Percentiles rank a stretch among this genome's conserved stretches.
Evolutionary conservation across 108 stramenopile genomes (phyloP).

Genomic region (Aurantiochytrium sp.): DNA sequence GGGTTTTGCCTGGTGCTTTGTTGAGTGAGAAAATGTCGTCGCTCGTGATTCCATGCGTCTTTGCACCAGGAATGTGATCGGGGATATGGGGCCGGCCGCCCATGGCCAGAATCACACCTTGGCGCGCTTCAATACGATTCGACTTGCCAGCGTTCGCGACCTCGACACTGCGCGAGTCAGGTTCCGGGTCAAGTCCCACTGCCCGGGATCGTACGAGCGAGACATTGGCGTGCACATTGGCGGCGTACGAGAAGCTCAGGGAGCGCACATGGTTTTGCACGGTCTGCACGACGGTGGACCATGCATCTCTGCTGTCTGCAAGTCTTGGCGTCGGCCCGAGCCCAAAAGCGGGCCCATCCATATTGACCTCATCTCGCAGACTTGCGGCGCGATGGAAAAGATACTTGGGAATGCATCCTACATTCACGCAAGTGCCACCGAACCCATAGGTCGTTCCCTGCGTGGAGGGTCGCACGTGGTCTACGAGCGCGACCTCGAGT

Average conservation of each 20-base stretch:
- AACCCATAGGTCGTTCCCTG: conserved; percentile 49
- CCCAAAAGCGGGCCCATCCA: conserved; percentile 64
- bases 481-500: conserved; percentile 37
- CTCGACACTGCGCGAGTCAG: background rate
- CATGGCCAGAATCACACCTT: conserved; percentile 77
- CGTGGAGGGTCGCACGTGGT: conserved; percentile 45
- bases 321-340: conserved; percentile 31
- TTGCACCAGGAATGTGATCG: conserved; percentile 32
- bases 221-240: conserved; percentile 14
- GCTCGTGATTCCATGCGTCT: conserved; percentile 39
- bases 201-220: background rate
- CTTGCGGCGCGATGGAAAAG: conserved; percentile 40
- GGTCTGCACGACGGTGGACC: conserved; percentile 22
- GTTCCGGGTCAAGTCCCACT: background rate
- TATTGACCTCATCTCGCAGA: background rate
- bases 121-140: conserved; percentile 18
- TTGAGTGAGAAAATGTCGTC: conserved; percentile 50
- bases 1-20: conserved; percentile 37
- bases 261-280: conserved; percentile 44
- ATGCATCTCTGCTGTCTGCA: conserved; percentile 13
- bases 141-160: background rate
- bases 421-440: conserved; percentile 63
- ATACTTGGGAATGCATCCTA: conserved; percentile 63
- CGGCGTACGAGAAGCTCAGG: conserved; percentile 49
- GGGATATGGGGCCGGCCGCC: conserved; percentile 80